Evolutionary conservation across 2,329 filamentous ascomycete genomes (phyloP).

Genomic region (Alternaria brassicae): DNA sequence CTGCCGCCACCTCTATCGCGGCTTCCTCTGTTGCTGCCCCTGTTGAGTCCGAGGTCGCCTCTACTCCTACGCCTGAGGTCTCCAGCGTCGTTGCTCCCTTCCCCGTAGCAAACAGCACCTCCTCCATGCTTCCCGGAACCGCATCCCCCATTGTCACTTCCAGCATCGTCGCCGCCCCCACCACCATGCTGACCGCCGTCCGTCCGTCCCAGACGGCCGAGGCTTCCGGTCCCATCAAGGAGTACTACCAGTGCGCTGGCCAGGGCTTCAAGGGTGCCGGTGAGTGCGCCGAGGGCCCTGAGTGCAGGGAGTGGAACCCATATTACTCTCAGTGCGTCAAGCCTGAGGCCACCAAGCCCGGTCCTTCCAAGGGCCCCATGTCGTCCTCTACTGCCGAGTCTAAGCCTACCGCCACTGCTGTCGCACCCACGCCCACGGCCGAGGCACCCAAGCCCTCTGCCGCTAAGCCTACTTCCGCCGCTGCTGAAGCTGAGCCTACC

Average conservation of each 20-base stretch:
- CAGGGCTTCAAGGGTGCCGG: slow-evolving; percentile 50
- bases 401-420: slow-evolving; percentile 11
- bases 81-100: slow-evolving; percentile 11
- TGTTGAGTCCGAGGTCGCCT: slow-evolving; percentile 12
- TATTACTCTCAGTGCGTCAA: slow-evolving; percentile 57
- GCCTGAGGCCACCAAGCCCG: slow-evolving; percentile 18
- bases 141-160: not conserved
- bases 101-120: slow-evolving; percentile 18
- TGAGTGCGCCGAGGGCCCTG: slow-evolving; percentile 49
- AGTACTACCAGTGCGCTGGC: slow-evolving; percentile 55
- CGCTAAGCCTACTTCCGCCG: slow-evolving; percentile 6
- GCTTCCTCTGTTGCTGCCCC: slow-evolving; percentile 8
- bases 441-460: slow-evolving; percentile 6
- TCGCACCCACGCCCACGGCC: slow-evolving; percentile 5
- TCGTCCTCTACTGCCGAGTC: slow-evolving; percentile 7
- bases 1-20: slow-evolving; percentile 12
- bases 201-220: slow-evolving; percentile 29
- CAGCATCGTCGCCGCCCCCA: slow-evolving; percentile 17
- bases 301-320: slow-evolving; percentile 52
- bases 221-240: slow-evolving; percentile 22
- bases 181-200: slow-evolving; percentile 31
- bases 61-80: slow-evolving; percentile 3
- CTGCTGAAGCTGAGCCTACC: slow-evolving; percentile 10
- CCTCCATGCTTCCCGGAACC: slow-evolving; percentile 7
- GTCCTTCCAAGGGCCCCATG: slow-evolving; percentile 18